Conservation (phyloP, 2,329 filamentous ascomycete species). For the Aspergillus eucalypticola region DNA sequence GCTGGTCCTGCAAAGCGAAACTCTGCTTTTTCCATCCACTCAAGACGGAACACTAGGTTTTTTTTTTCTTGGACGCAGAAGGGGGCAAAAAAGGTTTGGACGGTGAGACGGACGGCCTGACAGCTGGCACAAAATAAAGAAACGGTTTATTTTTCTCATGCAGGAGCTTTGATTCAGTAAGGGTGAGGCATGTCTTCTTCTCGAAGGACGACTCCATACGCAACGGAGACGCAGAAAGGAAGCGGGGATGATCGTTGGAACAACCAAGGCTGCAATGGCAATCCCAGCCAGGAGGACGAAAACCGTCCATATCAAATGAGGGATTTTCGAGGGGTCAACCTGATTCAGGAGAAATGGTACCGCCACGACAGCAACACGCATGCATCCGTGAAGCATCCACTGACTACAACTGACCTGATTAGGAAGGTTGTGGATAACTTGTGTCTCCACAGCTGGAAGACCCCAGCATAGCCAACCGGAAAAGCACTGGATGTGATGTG, state of each 20-base stretch:
- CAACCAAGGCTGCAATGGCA: constrained; percentile 32
- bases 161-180: constrained; percentile 35
- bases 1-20: constrained; percentile 9
- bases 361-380: constrained; percentile 42
- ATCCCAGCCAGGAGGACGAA: constrained; percentile 28
- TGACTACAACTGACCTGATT: constrained; percentile 34
- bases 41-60: constrained; percentile 26
- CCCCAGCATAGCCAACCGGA: constrained; percentile 37
- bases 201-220: constrained; percentile 28
- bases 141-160: constrained; percentile 25
- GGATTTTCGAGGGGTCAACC: constrained; percentile 37
- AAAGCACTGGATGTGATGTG: constrained; percentile 29
- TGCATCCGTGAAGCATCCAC: constrained; percentile 41
- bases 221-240: constrained; percentile 30
- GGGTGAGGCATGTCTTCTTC: constrained; percentile 25
- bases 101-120: constrained; percentile 33
- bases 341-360: constrained; percentile 31
- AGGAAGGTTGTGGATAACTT: constrained; percentile 34
- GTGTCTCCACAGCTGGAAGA: constrained; percentile 37
- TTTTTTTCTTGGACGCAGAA: constrained; percentile 23
- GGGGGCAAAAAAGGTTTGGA: constrained; percentile 24
- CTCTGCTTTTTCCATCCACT: constrained; percentile 9
- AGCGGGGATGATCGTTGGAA: constrained; percentile 33
- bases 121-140: constrained; percentile 38
- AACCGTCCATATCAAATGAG: constrained; percentile 30